phyloP scores from a whole-genome alignment of 768 basidiomycete species.

The Macrolepiota fuliginosa region DNA sequence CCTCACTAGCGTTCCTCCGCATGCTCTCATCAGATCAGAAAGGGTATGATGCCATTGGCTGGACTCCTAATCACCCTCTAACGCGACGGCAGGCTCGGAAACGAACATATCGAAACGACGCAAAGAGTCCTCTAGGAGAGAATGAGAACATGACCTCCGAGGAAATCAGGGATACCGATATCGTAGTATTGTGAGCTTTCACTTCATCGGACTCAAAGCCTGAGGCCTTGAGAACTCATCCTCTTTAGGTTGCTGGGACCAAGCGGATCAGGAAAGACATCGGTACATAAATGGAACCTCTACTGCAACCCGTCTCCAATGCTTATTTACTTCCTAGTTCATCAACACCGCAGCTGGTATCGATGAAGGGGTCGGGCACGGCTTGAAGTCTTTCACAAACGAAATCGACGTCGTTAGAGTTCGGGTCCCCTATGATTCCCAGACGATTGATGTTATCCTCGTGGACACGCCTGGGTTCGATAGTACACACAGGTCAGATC shows the following conservation, averaged over 20 bases:
- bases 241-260: conserved; percentile 14
- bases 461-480: conserved; percentile 29
- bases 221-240: not conserved
- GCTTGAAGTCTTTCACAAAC: conserved; percentile 32
- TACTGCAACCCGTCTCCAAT: not conserved
- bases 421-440: not conserved
- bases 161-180: not conserved
- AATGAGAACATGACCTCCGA: no score
- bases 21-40: no score
- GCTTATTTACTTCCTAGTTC: conserved; percentile 22
- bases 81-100: no score
- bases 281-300: conserved; percentile 10
- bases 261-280: conserved; percentile 18
- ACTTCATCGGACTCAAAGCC: not conserved
- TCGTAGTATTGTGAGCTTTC: not conserved
- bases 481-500: conserved; percentile 20
- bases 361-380: conserved; percentile 24
- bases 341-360: conserved; percentile 31
- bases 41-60: no score
- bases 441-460: conserved; percentile 16
- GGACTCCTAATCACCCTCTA: no score
- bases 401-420: conserved; percentile 16
- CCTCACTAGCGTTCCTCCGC: no score
- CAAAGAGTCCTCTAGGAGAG: no score
- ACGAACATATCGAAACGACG: no score